A percentile compares a stretch with the other conserved stretches of the same genome.
Conservation (phyloP, 2,329 filamentous ascomycete genomes). For the Ilyonectria robusta region DNA sequence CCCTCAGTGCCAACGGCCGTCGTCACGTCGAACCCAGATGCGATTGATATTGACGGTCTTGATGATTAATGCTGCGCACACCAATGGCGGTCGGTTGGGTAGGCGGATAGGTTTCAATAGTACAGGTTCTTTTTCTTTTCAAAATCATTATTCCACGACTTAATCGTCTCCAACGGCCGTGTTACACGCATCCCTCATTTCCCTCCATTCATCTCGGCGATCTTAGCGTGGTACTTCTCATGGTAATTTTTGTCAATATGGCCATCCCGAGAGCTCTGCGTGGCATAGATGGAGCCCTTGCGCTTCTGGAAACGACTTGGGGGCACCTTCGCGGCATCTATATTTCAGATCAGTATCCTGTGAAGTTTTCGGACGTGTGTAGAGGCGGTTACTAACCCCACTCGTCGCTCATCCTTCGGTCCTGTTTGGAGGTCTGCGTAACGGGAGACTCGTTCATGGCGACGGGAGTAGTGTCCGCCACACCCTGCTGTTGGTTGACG, state of each 20-base stretch:
- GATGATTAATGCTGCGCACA: constrained; percentile 65
- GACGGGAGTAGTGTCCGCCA: constrained; percentile 39
- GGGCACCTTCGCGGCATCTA: constrained; percentile 77
- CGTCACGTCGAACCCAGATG: constrained; percentile 82
- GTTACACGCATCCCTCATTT: constrained; percentile 47
- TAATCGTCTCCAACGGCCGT: background rate
- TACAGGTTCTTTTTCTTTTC: constrained; percentile 36
- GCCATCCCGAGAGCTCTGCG: constrained; percentile 74
- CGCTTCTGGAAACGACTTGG: constrained; percentile 79
- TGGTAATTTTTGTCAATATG: constrained; percentile 73
- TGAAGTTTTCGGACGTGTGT: background rate
- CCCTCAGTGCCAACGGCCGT: constrained; percentile 56
- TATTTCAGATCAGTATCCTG: constrained; percentile 13
- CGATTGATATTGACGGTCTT: constrained; percentile 83
- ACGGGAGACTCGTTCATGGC: constrained; percentile 51
- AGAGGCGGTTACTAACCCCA: constrained; percentile 58
- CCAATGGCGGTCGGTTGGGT: constrained; percentile 30
- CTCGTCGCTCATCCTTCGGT: constrained; percentile 59
- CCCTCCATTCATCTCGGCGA: constrained; percentile 64
- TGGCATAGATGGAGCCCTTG: constrained; percentile 78
- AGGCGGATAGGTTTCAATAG: constrained; percentile 39
- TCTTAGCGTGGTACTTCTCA: constrained; percentile 73
- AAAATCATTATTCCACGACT: constrained; percentile 25
- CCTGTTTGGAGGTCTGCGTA: constrained; percentile 46
- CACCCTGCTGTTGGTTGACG: constrained; percentile 43